These are phyloP conservation scores for Phoma sp. DNA, from an alignment of 2,329 filamentous ascomycete genomes.

Conservation along the genomic window DNA sequence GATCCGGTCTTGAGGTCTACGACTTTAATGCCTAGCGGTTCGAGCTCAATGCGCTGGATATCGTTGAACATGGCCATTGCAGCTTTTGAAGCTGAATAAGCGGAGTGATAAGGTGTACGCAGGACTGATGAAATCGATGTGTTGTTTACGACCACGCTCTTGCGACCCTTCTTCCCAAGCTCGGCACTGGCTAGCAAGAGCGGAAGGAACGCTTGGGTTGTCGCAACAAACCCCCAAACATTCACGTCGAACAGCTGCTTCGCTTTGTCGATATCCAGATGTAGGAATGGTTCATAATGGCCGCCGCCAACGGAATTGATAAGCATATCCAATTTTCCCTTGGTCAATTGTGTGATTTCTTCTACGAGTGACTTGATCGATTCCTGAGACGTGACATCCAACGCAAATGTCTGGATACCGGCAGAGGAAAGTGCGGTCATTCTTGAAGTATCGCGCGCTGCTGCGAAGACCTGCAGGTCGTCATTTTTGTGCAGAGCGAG, in stretches of 20 bases:
- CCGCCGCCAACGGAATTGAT: slow-evolving; percentile 53
- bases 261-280: slow-evolving; percentile 15
- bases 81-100: slow-evolving; percentile 48
- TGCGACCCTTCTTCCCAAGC: slow-evolving; percentile 5
- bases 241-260: slow-evolving; percentile 42
- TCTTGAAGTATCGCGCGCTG: slow-evolving; percentile 47
- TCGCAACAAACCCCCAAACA: slow-evolving; percentile 46
- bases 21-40: slow-evolving; percentile 31
- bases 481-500: slow-evolving; percentile 46
- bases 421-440: slow-evolving; percentile 1
- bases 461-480: slow-evolving; percentile 50
- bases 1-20: slow-evolving; percentile 26
- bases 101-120: slow-evolving; percentile 16
- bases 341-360: slow-evolving; percentile 13
- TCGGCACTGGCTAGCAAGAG: slow-evolving; percentile 17
- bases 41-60: slow-evolving; percentile 28
- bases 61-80: slow-evolving; percentile 42
- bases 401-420: slow-evolving; percentile 7
- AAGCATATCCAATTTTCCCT: slow-evolving; percentile 24
- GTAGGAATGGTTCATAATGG: slow-evolving; percentile 43
- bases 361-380: slow-evolving; percentile 16
- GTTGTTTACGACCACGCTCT: slow-evolving; percentile 15
- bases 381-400: slow-evolving; percentile 14
- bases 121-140: slow-evolving; percentile 15
- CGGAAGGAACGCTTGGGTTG: slow-evolving; percentile 48